Evolutionary conservation across 1,139 yeast species (phyloP), one percentile per base, ranked within the genome.

Genomic region (Debaryomyces psychrophilus): DNA sequence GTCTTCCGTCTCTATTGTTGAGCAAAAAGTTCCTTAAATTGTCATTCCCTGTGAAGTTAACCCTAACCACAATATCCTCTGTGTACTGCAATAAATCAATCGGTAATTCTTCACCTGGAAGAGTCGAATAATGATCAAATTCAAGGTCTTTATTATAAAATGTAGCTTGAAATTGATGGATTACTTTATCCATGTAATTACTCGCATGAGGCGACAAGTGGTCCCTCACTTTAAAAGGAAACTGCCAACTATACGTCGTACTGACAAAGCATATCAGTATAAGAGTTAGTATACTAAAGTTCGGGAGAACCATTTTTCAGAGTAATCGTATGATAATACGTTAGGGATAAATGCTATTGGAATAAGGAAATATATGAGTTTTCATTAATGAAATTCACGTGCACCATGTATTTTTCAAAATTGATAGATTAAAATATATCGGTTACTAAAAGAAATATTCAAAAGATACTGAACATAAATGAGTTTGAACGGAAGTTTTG

Each of bases 61-160:
- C 57, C 54, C 92, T 71, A 12, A 85, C 60, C 11, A 87, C 85
- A 40, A 73, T 67, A 33, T 79, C 76, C 22, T 69, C 72, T 22
- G 65, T 63, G 57, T 85, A 86, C 50, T 78, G 81, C 0, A 53
- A 22, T 31, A 81, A 64, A 51, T 79, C 68, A n/a, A 81, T 65
- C 0, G 83, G 83, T 60, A 69, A 71, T 8, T 67, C 60, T 2
- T 27, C 39, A 12, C 35, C 36, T 14, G 35, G 36, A 12, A 46
- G n/a, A 3, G 27, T 28, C 8, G 44, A 27, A 22, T 44, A 46
- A 28, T 43, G 45, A 7, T 5, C 23, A 31, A 25, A 38, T 17
- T 37, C 31, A 2, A 12, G 15, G 2, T 31, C 15, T 8, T 27
- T 22, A 15, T 11, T 12, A 6, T 27, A 25, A 20, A 14, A 26